phyloP scores from a whole-genome alignment of 129 eudicot species.

The Tagetes patula region DNA sequence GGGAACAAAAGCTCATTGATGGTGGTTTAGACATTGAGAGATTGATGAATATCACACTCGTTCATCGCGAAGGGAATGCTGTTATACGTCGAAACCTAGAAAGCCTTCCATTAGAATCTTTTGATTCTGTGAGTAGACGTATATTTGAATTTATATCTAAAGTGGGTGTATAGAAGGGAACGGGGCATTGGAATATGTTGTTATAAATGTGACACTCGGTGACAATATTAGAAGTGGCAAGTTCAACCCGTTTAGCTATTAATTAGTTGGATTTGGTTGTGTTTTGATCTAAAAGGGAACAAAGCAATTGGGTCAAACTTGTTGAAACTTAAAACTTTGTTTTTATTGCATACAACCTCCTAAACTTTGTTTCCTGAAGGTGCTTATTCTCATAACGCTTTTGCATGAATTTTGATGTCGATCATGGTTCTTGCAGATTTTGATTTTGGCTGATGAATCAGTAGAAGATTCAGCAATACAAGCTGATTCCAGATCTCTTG shows the following conservation, averaged over 20 bases:
- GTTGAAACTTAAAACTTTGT: not conserved
- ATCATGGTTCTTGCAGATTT: slow-evolving; percentile 53
- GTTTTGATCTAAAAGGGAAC: not conserved
- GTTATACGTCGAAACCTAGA: slow-evolving; percentile 84
- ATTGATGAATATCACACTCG: slow-evolving; percentile 58
- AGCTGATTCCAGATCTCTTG: slow-evolving; percentile 92
- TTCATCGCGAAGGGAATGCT: slow-evolving; percentile 90
- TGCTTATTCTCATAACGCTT: not conserved
- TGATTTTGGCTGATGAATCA: slow-evolving; percentile 89
- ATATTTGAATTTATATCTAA: not conserved
- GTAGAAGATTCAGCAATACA: slow-evolving; percentile 95
- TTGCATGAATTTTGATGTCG: slow-evolving; percentile 21
- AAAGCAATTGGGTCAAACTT: not conserved
- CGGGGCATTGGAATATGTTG: too few relatives aligned
- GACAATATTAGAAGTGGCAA: not conserved
- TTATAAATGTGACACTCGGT: not conserved
- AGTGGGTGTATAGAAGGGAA: not conserved
- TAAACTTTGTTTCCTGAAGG: not conserved
- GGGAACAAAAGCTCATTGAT: slow-evolving; percentile 72
- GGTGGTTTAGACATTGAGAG: slow-evolving; percentile 77
- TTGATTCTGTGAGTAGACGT: slow-evolving; percentile 65
- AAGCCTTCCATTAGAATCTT: slow-evolving; percentile 87
- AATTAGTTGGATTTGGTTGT: not conserved
- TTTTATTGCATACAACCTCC: not conserved
- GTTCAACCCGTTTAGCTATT: slow-evolving; percentile 3